Base-by-base conservation (phyloP, 441 rosid genomes). In the Populus hybrid region DNA sequence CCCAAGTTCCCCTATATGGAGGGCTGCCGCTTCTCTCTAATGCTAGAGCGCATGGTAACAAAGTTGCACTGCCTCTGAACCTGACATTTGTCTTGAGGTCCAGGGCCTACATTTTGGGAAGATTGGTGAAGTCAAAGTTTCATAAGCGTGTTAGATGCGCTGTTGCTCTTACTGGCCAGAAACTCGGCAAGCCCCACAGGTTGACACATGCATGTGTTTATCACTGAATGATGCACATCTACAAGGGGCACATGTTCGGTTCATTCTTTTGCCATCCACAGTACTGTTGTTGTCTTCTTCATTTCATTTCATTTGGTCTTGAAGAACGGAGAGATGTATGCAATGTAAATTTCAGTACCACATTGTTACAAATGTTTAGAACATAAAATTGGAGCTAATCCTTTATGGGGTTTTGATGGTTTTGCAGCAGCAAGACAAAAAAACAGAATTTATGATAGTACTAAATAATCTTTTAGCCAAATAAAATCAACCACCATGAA, bases 1-100 rank as follows among this genome's bases (percentile, higher is more conserved):
- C 87, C 74, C 98, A 93, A 82, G 87, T 93, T 79, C 97, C 98
- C 0, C 77, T 95, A 8, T 93, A 95, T 67, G 99, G 99, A 0
- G 93, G 96, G 67, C 71, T 94, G 63, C 84, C 93, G 0, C 78
- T 80, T 67, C 89, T 89, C 42, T 74, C 83, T 23, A 77, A 32
- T n/a, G 83, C 87, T n/a, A 72, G 80, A 71, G 80, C 69, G 65
- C 93, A 84, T 74, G 77, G 71, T 2, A 84, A 86, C 36, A 85
- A 63, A 23, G 74, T 88, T 9, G 75, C 87, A 1, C 79, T 93
- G 70, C 99, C 98, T 2, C 82, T 95, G 32, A 92, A 92, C 84
- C 85, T 95, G 77, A 93, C 98, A 6, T 83, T 94, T 8, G 87
- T 81, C 75, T 64, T 94, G 78, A 89, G 91, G 63, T 93, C 98